Base-by-base conservation (phyloP, 257 asterid species). In the Coffea canephora region DNA sequence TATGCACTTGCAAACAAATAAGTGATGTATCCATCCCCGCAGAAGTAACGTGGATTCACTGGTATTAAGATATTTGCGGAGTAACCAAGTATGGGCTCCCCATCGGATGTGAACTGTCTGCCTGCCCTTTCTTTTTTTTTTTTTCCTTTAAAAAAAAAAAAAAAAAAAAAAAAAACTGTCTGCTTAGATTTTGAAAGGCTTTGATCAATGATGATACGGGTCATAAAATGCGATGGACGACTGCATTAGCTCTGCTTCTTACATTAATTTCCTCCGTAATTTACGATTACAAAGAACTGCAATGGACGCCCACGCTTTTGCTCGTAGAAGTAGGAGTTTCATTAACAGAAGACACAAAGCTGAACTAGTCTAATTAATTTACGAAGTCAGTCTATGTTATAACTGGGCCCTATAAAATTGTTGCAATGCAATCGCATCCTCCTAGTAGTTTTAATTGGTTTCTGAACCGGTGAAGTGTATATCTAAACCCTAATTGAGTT, bases 1-100 rank as follows among this genome's bases (percentile, higher is more conserved):
- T 25, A 25, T n/a, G 59, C 73, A 68, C 65, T 23, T n/a, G 80
- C 64, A 65, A 77, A 77, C 73, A 77, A 77, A 77, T 65, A 66
- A 77, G 74, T 23, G 66, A 64, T 48, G 31, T 43, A 43, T 15
- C 34, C 61, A 43, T 15, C 34, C 61, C 39, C 34, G 34, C 18
- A 62, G 45, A 46, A 49, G 73, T 77, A 77, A 77, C 80, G 48
- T 66, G 73, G 65, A 27, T 71, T n/a, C 61, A 7, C 36, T 50
- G 27, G 52, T 69, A 8, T 76, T 76, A 64, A 15, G 79, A 64
- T 76, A 76, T 46, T 62, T 64, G 19, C 65, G 48, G 46, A 45
- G 57, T 55, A n/a, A 36, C 11, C 23, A 54, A 48, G 48, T 77
- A 65, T 77, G 49, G 80, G 80, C 74, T 64, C 27, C 39, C 80